Evolutionary conservation across 495 filamentous ascomycete species (phyloP), one percentile per base, ranked within the genome.

Genomic region (Lichenothelia convexa): DNA sequence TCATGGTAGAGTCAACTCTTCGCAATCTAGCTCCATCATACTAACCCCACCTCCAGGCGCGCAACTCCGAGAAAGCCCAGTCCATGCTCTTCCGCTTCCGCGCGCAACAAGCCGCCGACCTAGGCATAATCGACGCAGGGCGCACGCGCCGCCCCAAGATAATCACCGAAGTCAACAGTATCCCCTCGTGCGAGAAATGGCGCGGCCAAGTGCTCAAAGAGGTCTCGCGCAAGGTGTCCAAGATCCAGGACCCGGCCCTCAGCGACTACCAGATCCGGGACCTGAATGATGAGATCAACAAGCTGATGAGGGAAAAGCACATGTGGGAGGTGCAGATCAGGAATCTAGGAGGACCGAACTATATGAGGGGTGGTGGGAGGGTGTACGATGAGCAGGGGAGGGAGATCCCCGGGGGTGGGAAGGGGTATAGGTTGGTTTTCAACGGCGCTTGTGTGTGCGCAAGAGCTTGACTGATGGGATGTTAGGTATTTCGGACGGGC

Each of bases 41-140:
- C 24, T 29, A 11, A 11, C 24, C 24, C 24, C 24, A 1, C 39
- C 34, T 22, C 43, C 56, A 77, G 74, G 74, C 74, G 37, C 74
- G 74, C 41, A 97, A 97, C 58, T 83, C 79, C 20, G 87, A 94
- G 70, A 95, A 95, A 63, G 89, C 89, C 41, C 89, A 97, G 60
- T 94, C 87, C 17, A 97, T 97, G 89, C 91, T 97, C 58, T 97
- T 93, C 64, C 89, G 89, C 66, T 97, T 97, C 69, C 83, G 91
- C 56, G 89, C 93, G 51, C 77, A 85, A 49, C 89, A 95, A 65
- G 91, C 91, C 36, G 85, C 87, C 39, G 86, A 93, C 55, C 65
- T 93, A 23, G 89, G 89, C 50, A 94, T 95, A 47, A 81, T 95
- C 60, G 85, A 93, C 59, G 75, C 79, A 5, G 78, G 80, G n/a